These are phyloP conservation scores for Hylodesmum podocarpum DNA, from an alignment of 306 rosid species.

Conservation along the genomic window DNA sequence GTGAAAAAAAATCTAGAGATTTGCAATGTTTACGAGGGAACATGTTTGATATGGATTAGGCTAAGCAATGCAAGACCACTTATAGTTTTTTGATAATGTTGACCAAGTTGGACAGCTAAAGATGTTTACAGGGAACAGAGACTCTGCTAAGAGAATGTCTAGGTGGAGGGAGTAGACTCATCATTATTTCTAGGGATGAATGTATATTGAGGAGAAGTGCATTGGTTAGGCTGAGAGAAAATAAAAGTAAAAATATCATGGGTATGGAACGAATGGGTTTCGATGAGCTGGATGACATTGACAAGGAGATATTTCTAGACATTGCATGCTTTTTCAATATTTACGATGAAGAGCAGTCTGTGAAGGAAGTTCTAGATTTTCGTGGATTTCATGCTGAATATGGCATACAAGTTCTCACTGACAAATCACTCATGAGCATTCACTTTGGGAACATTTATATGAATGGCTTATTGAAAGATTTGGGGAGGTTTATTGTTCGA, in stretches of 20 bases:
- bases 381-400: not conserved
- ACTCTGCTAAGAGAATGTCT: not conserved
- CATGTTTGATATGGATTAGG: not conserved
- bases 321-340: not conserved
- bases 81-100: not conserved
- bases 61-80: not conserved
- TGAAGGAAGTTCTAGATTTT: not conserved
- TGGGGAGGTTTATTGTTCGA: conserved; percentile 13
- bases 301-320: conserved; percentile 10
- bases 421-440: not conserved
- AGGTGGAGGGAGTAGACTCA: not conserved
- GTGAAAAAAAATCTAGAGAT: not conserved
- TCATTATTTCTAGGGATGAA: not conserved
- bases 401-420: not conserved
- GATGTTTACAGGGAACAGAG: not conserved
- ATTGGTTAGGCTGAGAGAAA: not conserved
- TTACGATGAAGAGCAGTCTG: rapidly evolving
- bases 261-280: not conserved
- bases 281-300: not conserved
- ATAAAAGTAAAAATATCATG: not conserved
- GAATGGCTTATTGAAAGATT: conserved; percentile 4
- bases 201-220: not conserved
- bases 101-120: not conserved
- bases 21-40: not conserved
- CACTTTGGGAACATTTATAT: not conserved